Evolutionary conservation across 2,329 filamentous ascomycete species (phyloP), one percentile per base, ranked within the genome.

Genomic region (Alternaria atra): DNA sequence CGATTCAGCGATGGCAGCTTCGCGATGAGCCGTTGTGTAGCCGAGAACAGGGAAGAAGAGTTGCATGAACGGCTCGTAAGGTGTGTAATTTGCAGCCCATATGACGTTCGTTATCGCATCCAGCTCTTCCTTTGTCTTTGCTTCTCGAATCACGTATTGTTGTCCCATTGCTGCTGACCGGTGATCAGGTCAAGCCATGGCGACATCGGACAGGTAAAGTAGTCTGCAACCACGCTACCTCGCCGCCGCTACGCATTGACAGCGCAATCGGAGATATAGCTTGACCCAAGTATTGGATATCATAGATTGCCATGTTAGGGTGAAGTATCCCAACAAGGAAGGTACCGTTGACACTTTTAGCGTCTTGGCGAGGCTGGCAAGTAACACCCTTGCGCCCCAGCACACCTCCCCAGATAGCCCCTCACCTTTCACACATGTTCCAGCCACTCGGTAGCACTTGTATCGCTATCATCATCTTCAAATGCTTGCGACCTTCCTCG

Each of bases 11-110:
- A 77, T 58, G 23, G 74, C 67, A 43, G 66, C 63, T 25, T 72
- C 68, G 47, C 72, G 68, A 48, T 75, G 67, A 23, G 66, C 63
- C 25, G 55, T 27, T 32, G 68, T 71, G 55, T 68, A 74, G 17
- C 75, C 75, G 17, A 73, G 67, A 20, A 77, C 65, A 6, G 76
- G 76, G 47, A 77, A 77, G 63, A 77, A 72, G 4, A 78, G 53
- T 48, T 78, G 74, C 32, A 70, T 67, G 52, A 77, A 73, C 9
- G 75, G 73, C 37, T 78, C 76, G 61, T 77, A 78, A 2, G 76
- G 76, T 23, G 63, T 66, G 50, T 78, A 71, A 50, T 78, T 78
- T 12, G 75, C 76, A 13, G 68, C 68, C 74, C 75, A 77, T 23
- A 78, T 75, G 17, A 77, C 72, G 15, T 75, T 68, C 61, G 76